phyloP scores from a whole-genome alignment of 2,329 filamentous ascomycete genomes.

The Colletotrichum orchidophilum region DNA sequence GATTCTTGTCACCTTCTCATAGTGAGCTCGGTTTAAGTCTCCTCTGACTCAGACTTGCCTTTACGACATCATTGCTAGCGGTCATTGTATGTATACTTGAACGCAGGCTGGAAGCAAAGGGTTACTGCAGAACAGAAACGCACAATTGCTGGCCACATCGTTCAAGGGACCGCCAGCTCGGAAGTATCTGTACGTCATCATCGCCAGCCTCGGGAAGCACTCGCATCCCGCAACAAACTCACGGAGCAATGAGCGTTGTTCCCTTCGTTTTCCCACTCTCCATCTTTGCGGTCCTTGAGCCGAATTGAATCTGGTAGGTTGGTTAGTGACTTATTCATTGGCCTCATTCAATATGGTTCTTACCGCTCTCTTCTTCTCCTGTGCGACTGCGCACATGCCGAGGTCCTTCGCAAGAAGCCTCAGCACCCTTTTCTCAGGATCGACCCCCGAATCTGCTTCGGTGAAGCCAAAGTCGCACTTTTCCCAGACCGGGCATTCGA shows the following conservation, averaged over 20 bases:
- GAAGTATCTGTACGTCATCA: conserved; percentile 85
- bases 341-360: conserved; percentile 39
- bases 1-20: not conserved
- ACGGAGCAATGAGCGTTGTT: conserved; percentile 65
- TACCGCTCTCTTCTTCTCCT: conserved; percentile 93
- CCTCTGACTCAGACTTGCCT: conserved; percentile 72
- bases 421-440: conserved; percentile 84
- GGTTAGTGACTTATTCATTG: not conserved
- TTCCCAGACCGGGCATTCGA: conserved; percentile 77
- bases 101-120: conserved; percentile 45
- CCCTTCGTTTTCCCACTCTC: conserved; percentile 75
- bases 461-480: conserved; percentile 80
- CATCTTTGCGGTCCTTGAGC: conserved; percentile 85
- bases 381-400: conserved; percentile 75
- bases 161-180: conserved; percentile 58
- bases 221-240: conserved; percentile 36
- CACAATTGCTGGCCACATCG: conserved; percentile 46
- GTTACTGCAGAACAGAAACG: conserved; percentile 61
- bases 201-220: conserved; percentile 49
- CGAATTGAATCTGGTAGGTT: conserved; percentile 77
- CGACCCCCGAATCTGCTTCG: conserved; percentile 55
- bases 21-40: not conserved
- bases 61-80: conserved; percentile 61
- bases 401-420: conserved; percentile 79
- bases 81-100: conserved; percentile 37